Conservation (phyloP, 2,329 filamentous ascomycete species). For the Fonsecaea monophora region DNA sequence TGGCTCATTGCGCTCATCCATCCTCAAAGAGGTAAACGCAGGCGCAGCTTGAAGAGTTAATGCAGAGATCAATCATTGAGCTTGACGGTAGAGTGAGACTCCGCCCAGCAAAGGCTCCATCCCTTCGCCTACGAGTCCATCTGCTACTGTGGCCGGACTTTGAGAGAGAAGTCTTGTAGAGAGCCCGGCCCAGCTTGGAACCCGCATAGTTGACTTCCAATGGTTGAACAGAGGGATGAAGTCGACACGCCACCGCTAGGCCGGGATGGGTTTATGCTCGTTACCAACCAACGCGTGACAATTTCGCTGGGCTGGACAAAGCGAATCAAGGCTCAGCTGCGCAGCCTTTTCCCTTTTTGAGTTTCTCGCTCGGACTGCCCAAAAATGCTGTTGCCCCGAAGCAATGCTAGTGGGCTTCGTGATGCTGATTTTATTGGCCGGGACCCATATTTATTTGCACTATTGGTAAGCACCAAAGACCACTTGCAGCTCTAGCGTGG, state of each 20-base stretch:
- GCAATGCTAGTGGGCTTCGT: background rate
- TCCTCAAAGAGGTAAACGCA: constrained; percentile 27
- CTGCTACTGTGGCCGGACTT: background rate
- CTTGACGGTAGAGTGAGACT: constrained; percentile 3
- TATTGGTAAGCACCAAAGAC: constrained; percentile 18
- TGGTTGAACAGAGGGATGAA: constrained; percentile 8
- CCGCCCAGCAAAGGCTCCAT: constrained; percentile 12
- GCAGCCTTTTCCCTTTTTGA: constrained; percentile 12
- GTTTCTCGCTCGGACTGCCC: constrained; percentile 12
- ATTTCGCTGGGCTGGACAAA: background rate
- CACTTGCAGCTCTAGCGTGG: constrained; percentile 2
- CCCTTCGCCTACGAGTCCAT: constrained; percentile 6
- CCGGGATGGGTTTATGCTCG: constrained; percentile 3
- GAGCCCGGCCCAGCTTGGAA: background rate
- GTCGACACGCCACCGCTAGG: constrained; percentile 10
- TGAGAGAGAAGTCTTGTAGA: background rate
- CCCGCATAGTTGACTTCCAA: constrained; percentile 2
- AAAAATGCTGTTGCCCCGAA: constrained; percentile 22
- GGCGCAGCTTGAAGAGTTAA: constrained; percentile 7
- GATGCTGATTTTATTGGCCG: background rate
- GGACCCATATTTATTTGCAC: background rate
- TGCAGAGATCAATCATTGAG: constrained; percentile 26
- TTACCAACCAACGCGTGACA: constrained; percentile 13
- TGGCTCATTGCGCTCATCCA: constrained; percentile 22
- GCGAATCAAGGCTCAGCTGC: background rate